Evolutionary conservation across 2,329 filamentous ascomycete species (phyloP).

Genomic region (Penicillium sp.): DNA sequence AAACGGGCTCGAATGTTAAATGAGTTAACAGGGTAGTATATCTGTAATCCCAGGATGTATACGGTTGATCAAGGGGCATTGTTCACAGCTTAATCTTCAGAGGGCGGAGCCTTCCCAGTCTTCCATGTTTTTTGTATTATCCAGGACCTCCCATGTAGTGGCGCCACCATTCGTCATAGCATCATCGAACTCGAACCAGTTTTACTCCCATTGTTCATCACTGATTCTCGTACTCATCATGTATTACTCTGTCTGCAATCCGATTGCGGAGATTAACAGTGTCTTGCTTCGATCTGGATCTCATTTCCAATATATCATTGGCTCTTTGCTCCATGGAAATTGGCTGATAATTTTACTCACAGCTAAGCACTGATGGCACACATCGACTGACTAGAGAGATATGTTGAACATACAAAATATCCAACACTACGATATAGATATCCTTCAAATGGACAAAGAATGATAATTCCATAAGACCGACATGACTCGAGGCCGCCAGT

Average conservation of each 20-base stretch:
- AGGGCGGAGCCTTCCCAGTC: conserved; percentile 52
- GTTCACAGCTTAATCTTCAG: conserved; percentile 15
- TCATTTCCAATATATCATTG: too few relatives aligned
- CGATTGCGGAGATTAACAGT: conserved; percentile 49
- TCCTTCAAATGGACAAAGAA: too few relatives aligned
- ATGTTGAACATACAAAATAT: too few relatives aligned
- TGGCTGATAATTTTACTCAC: too few relatives aligned
- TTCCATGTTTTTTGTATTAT: conserved; percentile 47
- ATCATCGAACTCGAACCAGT: conserved; percentile 57
- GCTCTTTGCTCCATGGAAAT: too few relatives aligned
- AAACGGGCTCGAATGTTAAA: not conserved
- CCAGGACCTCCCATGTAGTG: conserved; percentile 49
- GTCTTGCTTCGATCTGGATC: conserved; percentile 20
- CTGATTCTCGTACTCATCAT: conserved; percentile 57
- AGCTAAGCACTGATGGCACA: too few relatives aligned
- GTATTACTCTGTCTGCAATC: conserved; percentile 49
- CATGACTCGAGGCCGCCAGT: too few relatives aligned
- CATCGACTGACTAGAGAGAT: too few relatives aligned
- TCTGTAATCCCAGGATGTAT: too few relatives aligned
- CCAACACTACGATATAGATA: too few relatives aligned
- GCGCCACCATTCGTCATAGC: conserved; percentile 42
- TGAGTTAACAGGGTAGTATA: not conserved
- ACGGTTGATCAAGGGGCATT: too few relatives aligned
- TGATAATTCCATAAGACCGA: too few relatives aligned
- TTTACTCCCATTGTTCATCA: conserved; percentile 52